Conservation (phyloP, 805 yeast species). For the Teunomyces pallodes region DNA sequence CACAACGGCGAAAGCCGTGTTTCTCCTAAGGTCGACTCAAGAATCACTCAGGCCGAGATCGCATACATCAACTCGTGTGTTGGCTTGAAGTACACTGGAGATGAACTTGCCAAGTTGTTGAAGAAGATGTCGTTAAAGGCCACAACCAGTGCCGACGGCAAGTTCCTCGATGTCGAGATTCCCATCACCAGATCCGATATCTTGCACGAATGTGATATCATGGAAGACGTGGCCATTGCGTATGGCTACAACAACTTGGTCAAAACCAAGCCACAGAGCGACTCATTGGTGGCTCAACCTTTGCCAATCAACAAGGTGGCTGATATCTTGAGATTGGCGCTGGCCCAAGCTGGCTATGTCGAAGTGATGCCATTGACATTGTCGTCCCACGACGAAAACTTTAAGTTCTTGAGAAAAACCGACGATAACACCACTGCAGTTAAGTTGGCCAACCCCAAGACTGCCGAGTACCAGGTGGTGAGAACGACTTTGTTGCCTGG, state of each 20-base stretch:
- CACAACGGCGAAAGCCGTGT: slow-evolving; percentile 76
- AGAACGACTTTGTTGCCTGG: slow-evolving; percentile 95
- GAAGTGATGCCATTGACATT: slow-evolving; percentile 95
- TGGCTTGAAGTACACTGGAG: slow-evolving; percentile 72
- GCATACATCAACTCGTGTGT: slow-evolving; percentile 88
- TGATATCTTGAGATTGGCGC: slow-evolving; percentile 86
- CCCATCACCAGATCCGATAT: slow-evolving; percentile 97
- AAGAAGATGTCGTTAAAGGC: slow-evolving; percentile 81
- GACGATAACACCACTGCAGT: slow-evolving; percentile 84
- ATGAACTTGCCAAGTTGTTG: slow-evolving; percentile 66
- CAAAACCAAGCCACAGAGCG: slow-evolving; percentile 74
- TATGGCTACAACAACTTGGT: slow-evolving; percentile 90
- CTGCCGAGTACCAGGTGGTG: slow-evolving; percentile 94
- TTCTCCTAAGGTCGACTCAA: slow-evolving; percentile 69
- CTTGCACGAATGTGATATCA: slow-evolving; percentile 94
- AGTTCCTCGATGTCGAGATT: slow-evolving; percentile 61
- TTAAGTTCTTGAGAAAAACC: slow-evolving; percentile 69
- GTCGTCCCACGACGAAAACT: slow-evolving; percentile 96
- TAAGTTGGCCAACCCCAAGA: slow-evolving; percentile 92
- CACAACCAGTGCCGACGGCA: slow-evolving; percentile 45
- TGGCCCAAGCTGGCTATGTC: slow-evolving; percentile 92
- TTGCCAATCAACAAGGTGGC: slow-evolving; percentile 87
- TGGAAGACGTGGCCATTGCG: slow-evolving; percentile 98
- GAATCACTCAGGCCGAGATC: slow-evolving; percentile 70
- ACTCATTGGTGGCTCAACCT: slow-evolving; percentile 80